Evolutionary conservation across 371 early-diverging fungal genomes (phyloP), one percentile per base, ranked within the genome.

Genomic region (Mucor indicus): DNA sequence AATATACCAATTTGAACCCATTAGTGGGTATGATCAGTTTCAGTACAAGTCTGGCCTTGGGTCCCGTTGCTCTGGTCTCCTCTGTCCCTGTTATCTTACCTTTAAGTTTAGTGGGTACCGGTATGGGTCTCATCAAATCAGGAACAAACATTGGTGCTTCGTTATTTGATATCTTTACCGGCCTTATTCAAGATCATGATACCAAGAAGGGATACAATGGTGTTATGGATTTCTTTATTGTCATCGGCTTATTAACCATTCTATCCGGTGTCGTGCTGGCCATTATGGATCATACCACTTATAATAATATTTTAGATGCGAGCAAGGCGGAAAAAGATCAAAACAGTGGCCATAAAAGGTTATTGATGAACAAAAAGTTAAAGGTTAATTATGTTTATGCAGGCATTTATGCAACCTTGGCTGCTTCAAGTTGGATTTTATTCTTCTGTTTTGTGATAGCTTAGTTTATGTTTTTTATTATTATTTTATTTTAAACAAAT

Each of bases 101-200:
- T 1, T 51, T 70, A 11, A 66, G 64, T 8, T 57, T 78, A 10
- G 71, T 87, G 1, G 87, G 87, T 15, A 86, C 87, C 5, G 87
- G 81, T 15, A 67, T 86, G 53, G 87, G 87, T 0, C 51, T 85
- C n/a, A 70, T 82, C 62, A 88, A 88, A 57, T 78, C 82, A 4
- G 69, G 77, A 1, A 77, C 71, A 40, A 86, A 87, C 45, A 73
- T 84, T 16, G 86, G 86, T 9, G 67, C 74, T 3, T 70, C 85
- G 1, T 48, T 87, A 12, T 75, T 84, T 36, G 89, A 88, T 52
- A 85, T 87, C 38, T 39, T 75, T 13, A 69, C 81, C 20, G 89
- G 89, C 9, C 54, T 73, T 7, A 57, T 88, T 39, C 89, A 88
- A 49, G 85, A 87, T 50, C 40, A 39, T 1, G 68, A 70, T 45